A percentile compares a stretch with the other conserved stretches of the same genome.
Conservation (phyloP, 1,284 basidiomycete genomes). For the Boletus semigastroideus region DNA sequence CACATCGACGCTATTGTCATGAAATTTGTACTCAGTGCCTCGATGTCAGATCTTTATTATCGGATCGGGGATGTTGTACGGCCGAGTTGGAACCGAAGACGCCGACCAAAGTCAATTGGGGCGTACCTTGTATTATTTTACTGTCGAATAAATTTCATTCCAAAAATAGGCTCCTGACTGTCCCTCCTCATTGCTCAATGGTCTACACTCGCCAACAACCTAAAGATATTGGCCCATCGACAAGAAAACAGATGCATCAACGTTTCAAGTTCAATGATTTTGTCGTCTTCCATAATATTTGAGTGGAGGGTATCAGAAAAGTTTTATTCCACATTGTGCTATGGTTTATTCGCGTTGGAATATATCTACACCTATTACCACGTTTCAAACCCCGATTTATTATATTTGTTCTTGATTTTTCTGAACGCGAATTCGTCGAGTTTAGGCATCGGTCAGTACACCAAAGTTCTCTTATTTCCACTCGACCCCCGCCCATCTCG, state of each 20-base stretch:
- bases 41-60: slow-evolving; percentile 55
- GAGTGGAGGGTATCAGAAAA: too few species aligned
- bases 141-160: slow-evolving; percentile 5
- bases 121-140: slow-evolving; percentile 12
- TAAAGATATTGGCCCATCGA: too few species aligned
- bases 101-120: slow-evolving; percentile 33
- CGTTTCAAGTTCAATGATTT: too few species aligned
- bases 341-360: too few species aligned
- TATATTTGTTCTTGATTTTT: slow-evolving; percentile 17
- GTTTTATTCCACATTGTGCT: too few species aligned
- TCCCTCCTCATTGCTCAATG: too few species aligned
- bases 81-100: slow-evolving; percentile 56
- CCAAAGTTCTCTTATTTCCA: slow-evolving; percentile 22
- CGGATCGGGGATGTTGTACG: slow-evolving; percentile 53
- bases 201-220: too few species aligned
- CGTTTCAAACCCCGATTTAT: too few species aligned
- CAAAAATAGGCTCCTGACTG: too few species aligned
- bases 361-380: too few species aligned
- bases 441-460: slow-evolving; percentile 4
- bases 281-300: too few species aligned
- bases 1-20: slow-evolving; percentile 61
- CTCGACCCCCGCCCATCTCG: slow-evolving; percentile 20
- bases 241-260: too few species aligned
- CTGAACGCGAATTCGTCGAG: slow-evolving; percentile 6
- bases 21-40: slow-evolving; percentile 59